Evolutionary conservation across 192 early-diverging fungal species (phyloP).

Genomic region (Backusella sp.): DNA sequence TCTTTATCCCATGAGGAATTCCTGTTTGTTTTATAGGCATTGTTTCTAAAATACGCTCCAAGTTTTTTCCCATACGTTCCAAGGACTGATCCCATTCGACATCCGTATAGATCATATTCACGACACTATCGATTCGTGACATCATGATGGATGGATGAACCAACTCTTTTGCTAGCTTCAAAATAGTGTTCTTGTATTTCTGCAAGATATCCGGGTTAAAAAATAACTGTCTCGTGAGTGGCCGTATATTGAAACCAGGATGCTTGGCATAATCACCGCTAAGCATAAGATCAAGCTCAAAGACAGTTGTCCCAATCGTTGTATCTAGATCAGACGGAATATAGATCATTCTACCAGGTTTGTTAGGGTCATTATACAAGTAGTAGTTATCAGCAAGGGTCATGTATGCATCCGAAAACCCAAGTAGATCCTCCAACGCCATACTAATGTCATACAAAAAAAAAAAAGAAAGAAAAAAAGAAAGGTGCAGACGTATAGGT

Average conservation of each 20-base stretch:
- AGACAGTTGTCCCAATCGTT: neutral
- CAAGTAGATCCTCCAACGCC: constrained; percentile 1
- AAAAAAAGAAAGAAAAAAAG: neutral
- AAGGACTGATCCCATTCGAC: constrained; percentile 8
- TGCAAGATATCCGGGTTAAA: neutral
- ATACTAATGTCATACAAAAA: neutral
- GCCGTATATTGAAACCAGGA: neutral
- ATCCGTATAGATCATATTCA: constrained; percentile 7
- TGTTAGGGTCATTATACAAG: neutral
- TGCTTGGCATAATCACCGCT: constrained; percentile 7
- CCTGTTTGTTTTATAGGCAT: rapidly evolving
- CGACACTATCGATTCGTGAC: neutral
- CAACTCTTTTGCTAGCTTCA: neutral
- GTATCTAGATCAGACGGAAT: constrained; percentile 2
- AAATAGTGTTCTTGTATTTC: neutral
- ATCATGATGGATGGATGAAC: neutral
- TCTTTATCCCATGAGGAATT: neutral
- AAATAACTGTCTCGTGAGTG: neutral
- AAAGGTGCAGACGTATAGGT: too few relatives aligned
- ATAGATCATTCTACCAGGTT: neutral
- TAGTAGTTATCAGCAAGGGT: constrained; percentile 3
- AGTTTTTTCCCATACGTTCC: neutral
- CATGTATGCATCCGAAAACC: constrained; percentile 8
- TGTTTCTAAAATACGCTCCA: neutral
- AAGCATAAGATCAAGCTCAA: neutral